Conservation (phyloP, 2,329 filamentous ascomycete genomes). For the Aspergillus fumigatus region DNA sequence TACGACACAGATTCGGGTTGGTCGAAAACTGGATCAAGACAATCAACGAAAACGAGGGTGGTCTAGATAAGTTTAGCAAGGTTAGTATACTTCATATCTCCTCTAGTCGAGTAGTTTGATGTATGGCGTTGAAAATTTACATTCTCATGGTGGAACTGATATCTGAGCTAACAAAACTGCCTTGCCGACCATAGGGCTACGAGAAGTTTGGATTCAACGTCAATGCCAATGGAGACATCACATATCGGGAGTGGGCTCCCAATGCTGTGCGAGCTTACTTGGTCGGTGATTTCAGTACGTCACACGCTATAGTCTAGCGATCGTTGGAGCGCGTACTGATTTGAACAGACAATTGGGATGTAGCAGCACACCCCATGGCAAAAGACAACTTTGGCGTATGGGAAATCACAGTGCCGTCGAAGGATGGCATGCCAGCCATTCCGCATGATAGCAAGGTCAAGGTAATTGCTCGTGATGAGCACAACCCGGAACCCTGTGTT, state of each 20-base stretch:
- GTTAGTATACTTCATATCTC: constrained; percentile 43
- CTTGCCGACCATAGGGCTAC: constrained; percentile 57
- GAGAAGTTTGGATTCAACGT: constrained; percentile 85
- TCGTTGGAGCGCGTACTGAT: constrained; percentile 22
- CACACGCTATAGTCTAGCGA: not conserved
- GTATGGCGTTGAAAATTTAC: too few relatives aligned
- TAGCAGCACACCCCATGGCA: constrained; percentile 78
- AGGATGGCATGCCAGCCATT: constrained; percentile 71
- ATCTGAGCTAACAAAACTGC: constrained; percentile 2
- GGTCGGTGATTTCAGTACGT: constrained; percentile 88
- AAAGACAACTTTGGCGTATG: constrained; percentile 83
- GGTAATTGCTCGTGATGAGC: constrained; percentile 48
- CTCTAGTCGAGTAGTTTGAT: not conserved
- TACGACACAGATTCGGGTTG: constrained; percentile 72
- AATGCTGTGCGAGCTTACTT: constrained; percentile 80
- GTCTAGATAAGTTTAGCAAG: constrained; percentile 84
- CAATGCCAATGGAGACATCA: constrained; percentile 74
- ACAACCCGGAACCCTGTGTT: not conserved
- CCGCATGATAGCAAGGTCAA: constrained; percentile 95
- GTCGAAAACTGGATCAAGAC: constrained; percentile 82
- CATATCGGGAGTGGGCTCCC: constrained; percentile 94
- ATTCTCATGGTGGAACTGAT: not conserved
- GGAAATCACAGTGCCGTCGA: constrained; percentile 71
- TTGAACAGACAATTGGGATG: constrained; percentile 73
- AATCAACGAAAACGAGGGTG: constrained; percentile 79